These are phyloP conservation scores for Serendipita sp. DNA, from an alignment of 768 basidiomycete species.

Conservation along the genomic window DNA sequence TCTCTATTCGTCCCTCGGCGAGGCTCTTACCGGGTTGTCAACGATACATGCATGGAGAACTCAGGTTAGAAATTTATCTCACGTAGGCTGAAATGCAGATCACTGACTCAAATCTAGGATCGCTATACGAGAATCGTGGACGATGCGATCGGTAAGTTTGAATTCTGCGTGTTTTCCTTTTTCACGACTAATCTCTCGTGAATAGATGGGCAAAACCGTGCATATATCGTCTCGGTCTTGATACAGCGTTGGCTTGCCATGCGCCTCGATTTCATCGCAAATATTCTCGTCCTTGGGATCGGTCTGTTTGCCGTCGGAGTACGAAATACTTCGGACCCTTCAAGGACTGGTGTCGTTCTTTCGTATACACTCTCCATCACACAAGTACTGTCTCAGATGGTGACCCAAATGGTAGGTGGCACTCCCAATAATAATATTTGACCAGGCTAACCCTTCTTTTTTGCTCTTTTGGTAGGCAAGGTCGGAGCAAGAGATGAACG, in stretches of 20 bases:
- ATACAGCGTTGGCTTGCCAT: slow-evolving; percentile 34
- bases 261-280: slow-evolving; percentile 49
- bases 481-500: slow-evolving; percentile 54
- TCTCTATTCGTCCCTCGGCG: slow-evolving; percentile 33
- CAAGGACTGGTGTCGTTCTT: slow-evolving; percentile 46
- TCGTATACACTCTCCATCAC: slow-evolving; percentile 28
- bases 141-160: slow-evolving; percentile 21
- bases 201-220: slow-evolving; percentile 38
- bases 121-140: slow-evolving; percentile 37
- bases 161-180: not conserved
- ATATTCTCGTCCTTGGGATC: slow-evolving; percentile 53
- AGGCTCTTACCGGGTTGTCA: slow-evolving; percentile 45
- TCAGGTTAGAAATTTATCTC: slow-evolving; percentile 24
- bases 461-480: not conserved
- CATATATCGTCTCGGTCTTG: slow-evolving; percentile 21
- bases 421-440: slow-evolving; percentile 9
- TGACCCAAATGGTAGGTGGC: slow-evolving; percentile 7
- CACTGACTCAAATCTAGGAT: slow-evolving; percentile 17
- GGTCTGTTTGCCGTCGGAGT: slow-evolving; percentile 52
- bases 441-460: not conserved
- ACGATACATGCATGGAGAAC: slow-evolving; percentile 45
- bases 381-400: not conserved
- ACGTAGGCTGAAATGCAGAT: not conserved
- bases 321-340: slow-evolving; percentile 35
- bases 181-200: too few relatives aligned